Evolutionary conservation across 2,329 filamentous ascomycete species (phyloP), one percentile per base, ranked within the genome.

Genomic region (Venturia nashicola): DNA sequence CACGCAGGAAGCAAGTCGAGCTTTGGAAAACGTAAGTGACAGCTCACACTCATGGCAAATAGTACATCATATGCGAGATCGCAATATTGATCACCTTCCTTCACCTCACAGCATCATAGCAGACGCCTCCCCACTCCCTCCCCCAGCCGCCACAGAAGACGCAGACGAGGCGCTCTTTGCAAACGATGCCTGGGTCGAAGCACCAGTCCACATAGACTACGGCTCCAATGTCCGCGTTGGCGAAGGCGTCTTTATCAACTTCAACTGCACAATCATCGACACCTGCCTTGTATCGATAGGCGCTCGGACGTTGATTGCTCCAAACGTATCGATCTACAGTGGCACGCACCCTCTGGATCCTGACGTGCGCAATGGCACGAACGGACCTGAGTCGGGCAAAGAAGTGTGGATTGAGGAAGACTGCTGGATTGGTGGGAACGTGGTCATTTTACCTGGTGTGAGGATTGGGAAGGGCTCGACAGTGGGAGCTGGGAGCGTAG

Each of bases 261-360:
- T 82, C 71, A 86, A 90, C 74, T 86, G 83, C 69, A 86, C 85
- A 5, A 88, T 90, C 71, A 77, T 95, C 39, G 91, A 96, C 72
- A 92, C 88, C 0, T 89, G 86, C 72, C 74, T 79, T 36, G 88
- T 95, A 64, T 85, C 80, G 0, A 84, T 96, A 59, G 91, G 91
- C 0, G 82, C 86, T 4, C 84, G 91, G 62, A 93, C 89, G 0
- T 76, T 96, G 34, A 78, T 94, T 54, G 91, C 89, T 0, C 90
- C 91, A 1, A 89, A 90, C 71, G 89, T 90, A 55, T 85, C 80
- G 44, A 83, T 96, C 68, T 96, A 84, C 72, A 83, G 84, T 46
- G 91, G 83, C 1, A 86, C 82, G 0, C 91, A 96, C 74, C 90
- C 91, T 1, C 75, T 91, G 0, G 89, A 95, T 69, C 89, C 89